These are phyloP conservation scores for Penicillium lagena DNA, from an alignment of 495 filamentous ascomycete genomes.

Conservation along the genomic window DNA sequence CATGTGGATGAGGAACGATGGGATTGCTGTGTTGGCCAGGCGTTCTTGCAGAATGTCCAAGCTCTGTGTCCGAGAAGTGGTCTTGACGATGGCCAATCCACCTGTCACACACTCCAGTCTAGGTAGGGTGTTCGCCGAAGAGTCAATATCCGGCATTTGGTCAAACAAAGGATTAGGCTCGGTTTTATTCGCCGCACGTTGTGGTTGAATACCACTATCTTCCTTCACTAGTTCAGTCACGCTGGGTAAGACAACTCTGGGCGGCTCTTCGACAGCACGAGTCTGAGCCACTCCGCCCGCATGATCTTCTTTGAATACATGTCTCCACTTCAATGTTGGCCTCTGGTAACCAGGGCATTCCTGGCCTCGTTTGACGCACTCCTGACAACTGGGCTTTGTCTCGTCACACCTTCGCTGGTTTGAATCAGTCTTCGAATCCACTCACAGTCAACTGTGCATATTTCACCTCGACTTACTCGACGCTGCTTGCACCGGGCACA, in stretches of 20 bases:
- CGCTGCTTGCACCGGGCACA: constrained; percentile 20
- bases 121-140: constrained; percentile 3
- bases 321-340: constrained; percentile 16
- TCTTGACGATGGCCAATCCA: not conserved
- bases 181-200: too few species aligned
- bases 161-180: constrained; percentile 3
- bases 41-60: constrained; percentile 13
- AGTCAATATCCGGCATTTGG: constrained; percentile 8
- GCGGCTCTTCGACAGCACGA: too few species aligned
- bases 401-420: constrained; percentile 19
- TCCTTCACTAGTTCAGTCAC: too few species aligned
- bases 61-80: constrained; percentile 5
- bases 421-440: not conserved
- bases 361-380: constrained; percentile 13
- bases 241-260: too few species aligned
- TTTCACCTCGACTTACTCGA: constrained; percentile 17
- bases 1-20: constrained; percentile 18
- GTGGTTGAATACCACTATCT: too few species aligned
- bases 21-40: constrained; percentile 12
- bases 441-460: constrained; percentile 1
- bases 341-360: constrained; percentile 18
- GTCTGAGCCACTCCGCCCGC: too few species aligned
- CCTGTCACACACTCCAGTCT: not conserved
- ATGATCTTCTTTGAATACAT: constrained; percentile 13
- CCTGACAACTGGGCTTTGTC: constrained; percentile 18